Evolutionary conservation across 2,329 filamentous ascomycete genomes (phyloP).

Genomic region (Alternaria solani): DNA sequence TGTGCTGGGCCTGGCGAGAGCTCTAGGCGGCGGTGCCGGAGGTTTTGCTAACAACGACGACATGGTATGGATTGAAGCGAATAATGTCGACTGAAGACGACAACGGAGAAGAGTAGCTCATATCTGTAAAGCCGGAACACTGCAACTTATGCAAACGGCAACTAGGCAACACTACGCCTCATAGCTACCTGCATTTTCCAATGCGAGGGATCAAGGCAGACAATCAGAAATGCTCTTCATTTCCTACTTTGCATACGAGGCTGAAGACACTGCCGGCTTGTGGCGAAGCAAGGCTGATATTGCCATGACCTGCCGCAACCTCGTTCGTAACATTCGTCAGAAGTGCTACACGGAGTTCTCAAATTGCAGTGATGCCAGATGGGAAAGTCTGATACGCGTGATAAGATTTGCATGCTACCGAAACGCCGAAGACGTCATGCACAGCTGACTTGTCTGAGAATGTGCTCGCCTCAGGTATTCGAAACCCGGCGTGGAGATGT

Average conservation of each 20-base stretch:
- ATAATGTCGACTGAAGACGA: neutral
- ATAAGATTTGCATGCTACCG: neutral
- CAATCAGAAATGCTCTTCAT: neutral
- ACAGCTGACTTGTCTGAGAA: neutral
- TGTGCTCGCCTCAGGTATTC: slow-evolving; percentile 10
- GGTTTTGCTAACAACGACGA: neutral
- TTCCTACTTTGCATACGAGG: neutral
- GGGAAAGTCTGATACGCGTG: neutral
- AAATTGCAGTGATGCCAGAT: neutral
- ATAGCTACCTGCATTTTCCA: neutral
- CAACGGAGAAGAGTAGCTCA: neutral
- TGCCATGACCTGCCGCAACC: neutral
- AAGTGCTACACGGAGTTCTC: neutral
- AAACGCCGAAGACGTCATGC: slow-evolving; percentile 1
- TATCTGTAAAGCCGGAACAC: neutral
- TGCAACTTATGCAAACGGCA: neutral
- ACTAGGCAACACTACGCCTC: neutral
- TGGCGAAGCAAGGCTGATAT: slow-evolving; percentile 1
- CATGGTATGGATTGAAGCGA: neutral
- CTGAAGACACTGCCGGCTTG: neutral
- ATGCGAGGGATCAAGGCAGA: neutral
- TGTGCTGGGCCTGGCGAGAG: neutral
- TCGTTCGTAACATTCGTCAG: neutral
- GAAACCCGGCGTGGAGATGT: slow-evolving; percentile 7
- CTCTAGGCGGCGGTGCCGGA: neutral